A percentile compares a stretch with the other conserved stretches of the same genome.
These are phyloP conservation scores for Trypanosoma cruzi DNA, from an alignment of 208 protist species.

Conservation along the genomic window DNA sequence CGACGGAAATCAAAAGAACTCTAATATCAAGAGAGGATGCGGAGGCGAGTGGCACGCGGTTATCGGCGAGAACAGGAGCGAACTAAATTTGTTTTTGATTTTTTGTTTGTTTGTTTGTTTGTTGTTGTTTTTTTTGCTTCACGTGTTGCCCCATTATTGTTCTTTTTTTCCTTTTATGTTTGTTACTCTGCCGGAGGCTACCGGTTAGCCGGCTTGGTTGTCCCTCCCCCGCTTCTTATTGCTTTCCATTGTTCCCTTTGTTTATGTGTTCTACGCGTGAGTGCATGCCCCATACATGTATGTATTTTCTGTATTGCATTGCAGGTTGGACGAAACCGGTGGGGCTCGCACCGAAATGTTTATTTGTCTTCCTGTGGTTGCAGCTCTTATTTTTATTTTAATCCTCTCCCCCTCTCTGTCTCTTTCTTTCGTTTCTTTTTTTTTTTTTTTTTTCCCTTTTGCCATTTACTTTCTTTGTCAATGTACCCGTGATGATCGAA, in stretches of 20 bases:
- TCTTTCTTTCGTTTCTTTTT: slow-evolving; percentile 19
- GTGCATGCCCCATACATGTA: too few relatives aligned
- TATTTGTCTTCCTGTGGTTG: neutral
- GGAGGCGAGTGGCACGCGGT: slow-evolving; percentile 9
- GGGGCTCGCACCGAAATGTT: neutral
- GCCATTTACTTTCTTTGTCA: neutral
- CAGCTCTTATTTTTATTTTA: slow-evolving; percentile 24
- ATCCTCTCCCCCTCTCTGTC: neutral
- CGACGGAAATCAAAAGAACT: slow-evolving; percentile 55
- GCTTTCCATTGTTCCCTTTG: neutral
- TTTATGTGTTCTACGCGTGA: neutral
- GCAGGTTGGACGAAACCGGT: neutral
- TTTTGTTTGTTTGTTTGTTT: neutral
- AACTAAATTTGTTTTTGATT: neutral
- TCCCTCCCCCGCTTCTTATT: too few relatives aligned
- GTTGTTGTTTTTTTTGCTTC: neutral
- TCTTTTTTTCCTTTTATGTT: neutral
- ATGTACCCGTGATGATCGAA: too few relatives aligned
- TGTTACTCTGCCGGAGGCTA: neutral
- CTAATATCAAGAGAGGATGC: slow-evolving; percentile 36
- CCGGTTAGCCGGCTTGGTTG: neutral
- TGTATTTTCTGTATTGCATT: neutral
- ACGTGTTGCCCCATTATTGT: neutral
- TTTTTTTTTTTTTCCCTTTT: slow-evolving; percentile 6
- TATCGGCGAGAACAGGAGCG: neutral